These are phyloP conservation scores for Tuctoria greenei DNA, from an alignment of 176 grass and related monocot species.

Conservation along the genomic window DNA sequence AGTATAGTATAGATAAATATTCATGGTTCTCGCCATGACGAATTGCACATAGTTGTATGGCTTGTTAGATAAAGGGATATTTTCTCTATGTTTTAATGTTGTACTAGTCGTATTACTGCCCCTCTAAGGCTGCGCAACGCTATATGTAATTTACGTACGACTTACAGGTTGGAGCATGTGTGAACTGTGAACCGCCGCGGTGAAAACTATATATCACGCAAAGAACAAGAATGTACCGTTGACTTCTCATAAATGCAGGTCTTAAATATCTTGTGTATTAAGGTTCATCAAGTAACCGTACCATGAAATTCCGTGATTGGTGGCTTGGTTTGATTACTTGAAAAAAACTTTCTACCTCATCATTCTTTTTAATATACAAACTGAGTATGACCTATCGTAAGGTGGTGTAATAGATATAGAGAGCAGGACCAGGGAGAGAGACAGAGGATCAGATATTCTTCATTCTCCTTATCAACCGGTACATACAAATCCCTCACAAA, in stretches of 20 bases:
- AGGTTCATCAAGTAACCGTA: background rate
- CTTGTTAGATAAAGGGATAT: background rate
- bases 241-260: background rate
- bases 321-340: background rate
- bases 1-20: too few relatives aligned
- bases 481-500: too few relatives aligned
- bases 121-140: background rate
- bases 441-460: too few relatives aligned
- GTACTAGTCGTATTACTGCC: background rate
- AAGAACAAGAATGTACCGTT: background rate
- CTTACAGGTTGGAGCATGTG: background rate
- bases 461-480: too few relatives aligned
- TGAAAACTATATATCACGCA: background rate
- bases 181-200: background rate
- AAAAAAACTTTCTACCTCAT: background rate
- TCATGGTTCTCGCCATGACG: background rate
- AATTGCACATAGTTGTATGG: background rate
- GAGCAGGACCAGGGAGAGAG: too few relatives aligned
- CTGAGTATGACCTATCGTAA: too few relatives aligned
- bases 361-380: too few relatives aligned
- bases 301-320: background rate
- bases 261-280: background rate
- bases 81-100: background rate
- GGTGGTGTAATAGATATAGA: too few relatives aligned
- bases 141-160: background rate